These are phyloP conservation scores for Linaria vulgaris DNA, from an alignment of 257 asterid species.

Conservation along the genomic window DNA sequence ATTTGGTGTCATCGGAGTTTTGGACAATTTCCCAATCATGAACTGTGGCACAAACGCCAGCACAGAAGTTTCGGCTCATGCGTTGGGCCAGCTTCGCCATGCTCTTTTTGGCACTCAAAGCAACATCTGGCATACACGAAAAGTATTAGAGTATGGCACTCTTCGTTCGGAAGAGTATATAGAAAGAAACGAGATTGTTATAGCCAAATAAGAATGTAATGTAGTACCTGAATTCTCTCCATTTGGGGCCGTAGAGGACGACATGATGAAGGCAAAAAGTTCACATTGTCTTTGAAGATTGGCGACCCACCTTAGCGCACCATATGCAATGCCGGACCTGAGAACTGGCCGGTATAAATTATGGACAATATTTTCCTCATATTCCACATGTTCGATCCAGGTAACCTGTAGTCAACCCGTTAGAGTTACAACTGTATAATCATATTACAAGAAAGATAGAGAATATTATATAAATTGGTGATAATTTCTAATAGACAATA, in stretches of 20 bases:
- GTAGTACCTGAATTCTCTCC: constrained; percentile 56
- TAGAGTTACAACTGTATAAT: not conserved
- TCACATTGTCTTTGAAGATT: constrained; percentile 67
- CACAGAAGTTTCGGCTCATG: constrained; percentile 68
- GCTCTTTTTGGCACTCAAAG: constrained; percentile 57
- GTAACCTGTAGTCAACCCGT: constrained; percentile 53
- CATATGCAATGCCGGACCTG: constrained; percentile 71
- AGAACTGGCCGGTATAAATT: constrained; percentile 58
- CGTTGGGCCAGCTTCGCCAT: constrained; percentile 68
- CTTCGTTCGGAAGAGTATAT: not conserved
- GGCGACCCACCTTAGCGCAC: constrained; percentile 81
- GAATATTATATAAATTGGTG: not conserved
- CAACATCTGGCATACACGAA: constrained; percentile 37
- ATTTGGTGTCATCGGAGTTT: constrained; percentile 44
- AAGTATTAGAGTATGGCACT: constrained; percentile 13
- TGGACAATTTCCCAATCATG: constrained; percentile 77
- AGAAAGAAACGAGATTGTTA: too few species aligned
- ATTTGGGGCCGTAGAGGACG: constrained; percentile 43
- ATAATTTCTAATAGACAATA: too few species aligned
- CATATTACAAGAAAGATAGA: not conserved
- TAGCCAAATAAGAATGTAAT: constrained; percentile 8
- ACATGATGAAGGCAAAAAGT: constrained; percentile 40
- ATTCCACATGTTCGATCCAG: constrained; percentile 84
- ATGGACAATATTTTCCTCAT: constrained; percentile 57
- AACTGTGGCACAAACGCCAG: constrained; percentile 59